phyloP scores from a whole-genome alignment of 768 basidiomycete genomes.

The Multifurca ochricompacta region DNA sequence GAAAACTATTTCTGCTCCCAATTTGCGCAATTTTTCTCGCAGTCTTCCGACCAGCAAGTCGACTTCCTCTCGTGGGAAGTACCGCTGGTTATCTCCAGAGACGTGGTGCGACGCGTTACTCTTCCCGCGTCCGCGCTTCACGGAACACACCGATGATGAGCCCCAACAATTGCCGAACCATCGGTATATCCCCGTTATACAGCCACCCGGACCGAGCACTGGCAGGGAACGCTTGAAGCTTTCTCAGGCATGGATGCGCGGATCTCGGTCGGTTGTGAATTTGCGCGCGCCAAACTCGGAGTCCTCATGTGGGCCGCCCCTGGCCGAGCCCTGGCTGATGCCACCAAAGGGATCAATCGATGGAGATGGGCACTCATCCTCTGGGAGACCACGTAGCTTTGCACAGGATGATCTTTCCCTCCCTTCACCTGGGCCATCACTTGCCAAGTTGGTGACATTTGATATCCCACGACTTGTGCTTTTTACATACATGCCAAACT shows the following conservation, averaged over 20 bases:
- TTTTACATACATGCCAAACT: not conserved
- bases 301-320: constrained; percentile 14
- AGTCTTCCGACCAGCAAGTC: constrained; percentile 18
- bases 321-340: constrained; percentile 13
- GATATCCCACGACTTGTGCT: not conserved
- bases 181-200: not conserved
- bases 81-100: constrained; percentile 66
- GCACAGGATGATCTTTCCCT: constrained; percentile 52
- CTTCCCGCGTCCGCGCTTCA: constrained; percentile 68
- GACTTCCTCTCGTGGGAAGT: constrained; percentile 36
- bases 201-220: not conserved
- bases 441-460: constrained; percentile 34
- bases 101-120: constrained; percentile 78
- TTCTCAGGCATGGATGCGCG: not conserved
- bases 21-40: constrained; percentile 35
- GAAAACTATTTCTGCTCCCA: constrained; percentile 57
- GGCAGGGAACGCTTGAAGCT: not conserved
- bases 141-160: constrained; percentile 34
- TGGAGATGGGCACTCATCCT: not conserved
- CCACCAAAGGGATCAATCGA: not conserved
- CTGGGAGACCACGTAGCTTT: constrained; percentile 46
- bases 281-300: not conserved
- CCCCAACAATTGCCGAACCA: constrained; percentile 14
- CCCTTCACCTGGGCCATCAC: constrained; percentile 52
- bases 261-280: constrained; percentile 5